Evolutionary conservation across 1,139 yeast genomes (phyloP).

Genomic region (Meyerozyma smithsonii): DNA sequence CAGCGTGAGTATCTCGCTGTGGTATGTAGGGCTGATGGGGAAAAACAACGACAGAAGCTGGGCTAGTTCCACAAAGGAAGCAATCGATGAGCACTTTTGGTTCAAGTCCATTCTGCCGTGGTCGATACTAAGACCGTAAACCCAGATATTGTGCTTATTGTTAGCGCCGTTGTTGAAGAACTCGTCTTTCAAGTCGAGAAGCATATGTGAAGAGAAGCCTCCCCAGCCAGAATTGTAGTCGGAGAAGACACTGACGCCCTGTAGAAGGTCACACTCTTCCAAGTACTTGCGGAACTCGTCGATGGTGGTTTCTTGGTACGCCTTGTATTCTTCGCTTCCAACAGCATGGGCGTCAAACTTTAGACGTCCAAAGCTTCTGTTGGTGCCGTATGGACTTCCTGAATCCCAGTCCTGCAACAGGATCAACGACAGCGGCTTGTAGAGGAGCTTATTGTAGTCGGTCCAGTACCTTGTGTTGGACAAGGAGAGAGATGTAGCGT

Average conservation of each 20-base stretch:
- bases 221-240: constrained; percentile 84
- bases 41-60: constrained; percentile 45
- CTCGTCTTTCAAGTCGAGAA: constrained; percentile 63
- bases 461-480: constrained; percentile 68
- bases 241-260: constrained; percentile 64
- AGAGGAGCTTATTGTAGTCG: constrained; percentile 68
- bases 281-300: constrained; percentile 55
- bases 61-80: constrained; percentile 33
- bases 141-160: constrained; percentile 42
- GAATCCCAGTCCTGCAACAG: constrained; percentile 54
- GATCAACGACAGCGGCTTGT: constrained; percentile 56
- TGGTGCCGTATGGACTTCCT: constrained; percentile 15
- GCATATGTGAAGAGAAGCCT: constrained; percentile 56
- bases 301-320: constrained; percentile 46
- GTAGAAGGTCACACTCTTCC: constrained; percentile 74
- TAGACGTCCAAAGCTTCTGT: constrained; percentile 26
- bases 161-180: constrained; percentile 52
- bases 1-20: constrained; percentile 6
- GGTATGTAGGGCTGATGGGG: constrained; percentile 30
- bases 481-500: constrained; percentile 22
- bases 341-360: constrained; percentile 22
- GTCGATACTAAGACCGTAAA: constrained; percentile 19
- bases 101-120: neutral
- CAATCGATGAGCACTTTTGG: constrained; percentile 2
- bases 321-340: constrained; percentile 29